These are phyloP conservation scores for Mycena rebaudengoi DNA, from an alignment of 768 basidiomycete genomes.

Conservation along the genomic window DNA sequence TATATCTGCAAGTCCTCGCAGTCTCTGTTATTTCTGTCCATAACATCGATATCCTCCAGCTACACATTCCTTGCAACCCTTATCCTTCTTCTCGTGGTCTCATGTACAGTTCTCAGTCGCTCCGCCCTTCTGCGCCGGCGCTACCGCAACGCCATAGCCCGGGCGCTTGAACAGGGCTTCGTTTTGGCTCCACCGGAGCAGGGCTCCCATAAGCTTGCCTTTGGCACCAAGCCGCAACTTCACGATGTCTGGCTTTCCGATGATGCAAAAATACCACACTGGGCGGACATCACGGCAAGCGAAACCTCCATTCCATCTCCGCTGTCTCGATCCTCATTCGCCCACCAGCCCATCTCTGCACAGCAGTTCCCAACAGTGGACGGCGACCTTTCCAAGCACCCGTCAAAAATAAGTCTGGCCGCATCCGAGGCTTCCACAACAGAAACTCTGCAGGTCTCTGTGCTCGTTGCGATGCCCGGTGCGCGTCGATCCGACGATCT, in stretches of 20 bases:
- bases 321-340: slow-evolving; percentile 10
- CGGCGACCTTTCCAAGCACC: slow-evolving; percentile 42
- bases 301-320: slow-evolving; percentile 2
- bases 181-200: slow-evolving; percentile 50
- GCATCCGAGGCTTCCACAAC: slow-evolving; percentile 24
- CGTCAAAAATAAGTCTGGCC: slow-evolving; percentile 8
- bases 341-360: slow-evolving; percentile 25
- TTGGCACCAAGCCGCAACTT: slow-evolving; percentile 60
- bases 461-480: slow-evolving; percentile 67
- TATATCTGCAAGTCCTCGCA: slow-evolving; percentile 50
- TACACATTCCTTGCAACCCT: slow-evolving; percentile 81
- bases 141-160: slow-evolving; percentile 60
- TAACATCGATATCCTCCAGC: slow-evolving; percentile 44
- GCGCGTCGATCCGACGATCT: slow-evolving; percentile 43
- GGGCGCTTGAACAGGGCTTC: slow-evolving; percentile 60
- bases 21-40: background rate
- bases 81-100: slow-evolving; percentile 70
- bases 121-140: slow-evolving; percentile 69
- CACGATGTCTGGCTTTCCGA: slow-evolving; percentile 53
- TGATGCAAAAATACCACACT: slow-evolving; percentile 30
- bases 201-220: slow-evolving; percentile 49
- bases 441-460: slow-evolving; percentile 60
- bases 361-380: slow-evolving; percentile 51
- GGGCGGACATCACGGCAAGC: slow-evolving; percentile 61
- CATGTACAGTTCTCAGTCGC: slow-evolving; percentile 69